phyloP scores from a whole-genome alignment of 495 filamentous ascomycete species.

The Lichina pygmaea region DNA sequence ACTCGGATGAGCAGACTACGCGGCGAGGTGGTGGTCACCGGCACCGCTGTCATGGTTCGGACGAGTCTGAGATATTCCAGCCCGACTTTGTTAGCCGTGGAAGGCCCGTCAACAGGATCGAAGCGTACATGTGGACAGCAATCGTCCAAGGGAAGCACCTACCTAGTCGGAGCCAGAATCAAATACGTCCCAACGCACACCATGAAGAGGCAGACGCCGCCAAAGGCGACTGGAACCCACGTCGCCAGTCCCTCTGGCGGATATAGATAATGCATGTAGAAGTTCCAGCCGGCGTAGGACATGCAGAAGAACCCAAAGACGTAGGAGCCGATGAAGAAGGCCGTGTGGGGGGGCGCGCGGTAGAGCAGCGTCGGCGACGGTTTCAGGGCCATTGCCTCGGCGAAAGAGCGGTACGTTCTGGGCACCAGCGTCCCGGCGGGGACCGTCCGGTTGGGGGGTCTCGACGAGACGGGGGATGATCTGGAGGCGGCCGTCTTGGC shows the following conservation, averaged over 20 bases:
- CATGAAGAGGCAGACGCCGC: slow-evolving; percentile 18
- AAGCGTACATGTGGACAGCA: neutral
- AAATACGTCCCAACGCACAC: slow-evolving; percentile 19
- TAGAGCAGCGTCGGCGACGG: slow-evolving; percentile 24
- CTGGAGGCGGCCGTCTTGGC: too few species aligned
- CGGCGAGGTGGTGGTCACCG: neutral
- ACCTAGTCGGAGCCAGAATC: slow-evolving; percentile 14
- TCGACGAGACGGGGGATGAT: too few species aligned
- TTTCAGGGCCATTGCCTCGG: slow-evolving; percentile 17
- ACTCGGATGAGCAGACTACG: slow-evolving; percentile 1
- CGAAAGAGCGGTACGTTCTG: slow-evolving; percentile 11
- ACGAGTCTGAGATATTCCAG: neutral
- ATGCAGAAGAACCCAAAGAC: slow-evolving; percentile 27
- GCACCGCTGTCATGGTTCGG: neutral
- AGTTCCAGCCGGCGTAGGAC: slow-evolving; percentile 25
- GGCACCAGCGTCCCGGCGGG: too few species aligned
- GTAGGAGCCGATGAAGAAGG: slow-evolving; percentile 29
- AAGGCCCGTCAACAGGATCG: neutral
- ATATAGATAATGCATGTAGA: slow-evolving; percentile 17
- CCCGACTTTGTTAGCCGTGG: too few species aligned
- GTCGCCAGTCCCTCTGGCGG: slow-evolving; percentile 15
- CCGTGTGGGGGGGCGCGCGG: slow-evolving; percentile 30
- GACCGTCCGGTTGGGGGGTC: too few species aligned
- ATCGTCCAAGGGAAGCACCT: slow-evolving; percentile 7
- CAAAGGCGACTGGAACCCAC: slow-evolving; percentile 19